Base-by-base conservation (phyloP, 148 eudicot genomes). In the Rhododendron ferrugineum region DNA sequence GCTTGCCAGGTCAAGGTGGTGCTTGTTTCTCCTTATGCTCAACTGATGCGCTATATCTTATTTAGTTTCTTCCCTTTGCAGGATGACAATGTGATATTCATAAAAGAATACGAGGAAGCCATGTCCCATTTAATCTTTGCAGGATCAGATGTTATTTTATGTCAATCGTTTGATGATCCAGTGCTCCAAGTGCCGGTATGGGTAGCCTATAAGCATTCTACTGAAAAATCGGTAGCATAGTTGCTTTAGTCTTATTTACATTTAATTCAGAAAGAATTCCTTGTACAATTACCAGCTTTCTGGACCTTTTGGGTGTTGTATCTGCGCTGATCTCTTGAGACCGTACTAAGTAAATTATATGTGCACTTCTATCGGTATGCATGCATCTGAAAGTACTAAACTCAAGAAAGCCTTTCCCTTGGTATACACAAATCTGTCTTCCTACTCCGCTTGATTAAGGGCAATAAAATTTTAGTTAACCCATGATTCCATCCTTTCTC, bases 111-210 rank as follows among this genome's bases (percentile, higher is more conserved):
- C 36, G 92, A 93, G 73, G 93, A 93, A 86, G 90, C 86, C 84
- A 84, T 91, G 60, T 84, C 87, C 13, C 95, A 91, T 88, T 82
- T 93, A 84, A 76, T 93, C 79, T 49, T 93, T 85, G 92, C 93
- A 34, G 95, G 94, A 86, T 92, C 87, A 66, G 95, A 93, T 85
- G 88, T 93, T 37, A 90, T 93, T 46, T 76, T 93, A 81, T 92
- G 95, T 89, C 89, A 90, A 64, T 85, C 93, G 49, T 91, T 88
- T 84, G 91, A 92, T 64, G 93, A 93, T 87, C 89, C 92, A 18
- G 84, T 92, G 83, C 92, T 90, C 54, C 95, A 91, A 85, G 74
- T 93, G 74, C 93, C 93, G 66, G 95, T 93, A 92, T 49, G 93
- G 82, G 54, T 44, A 20, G 30, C n/a, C 30, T 34, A 84, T 10